Conservation (phyloP, 352 stramenopile genomes). For the Peronospora belbahrii region DNA sequence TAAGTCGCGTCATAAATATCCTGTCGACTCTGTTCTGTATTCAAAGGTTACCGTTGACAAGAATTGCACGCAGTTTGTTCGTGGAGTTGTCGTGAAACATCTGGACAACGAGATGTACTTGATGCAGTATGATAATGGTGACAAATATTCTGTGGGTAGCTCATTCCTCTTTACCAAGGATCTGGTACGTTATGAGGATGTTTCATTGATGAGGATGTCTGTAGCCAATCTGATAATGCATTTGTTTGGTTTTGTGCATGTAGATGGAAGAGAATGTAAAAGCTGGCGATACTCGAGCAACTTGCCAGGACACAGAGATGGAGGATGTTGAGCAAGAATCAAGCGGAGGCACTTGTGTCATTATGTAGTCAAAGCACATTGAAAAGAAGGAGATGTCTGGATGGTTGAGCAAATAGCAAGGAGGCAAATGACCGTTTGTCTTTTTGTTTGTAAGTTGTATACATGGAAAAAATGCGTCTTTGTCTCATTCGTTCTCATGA, state of each 20-base stretch:
- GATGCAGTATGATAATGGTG: constrained; percentile 50
- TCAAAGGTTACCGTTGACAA: constrained; percentile 37
- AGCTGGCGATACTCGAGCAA: neutral
- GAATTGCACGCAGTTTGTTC: constrained; percentile 33
- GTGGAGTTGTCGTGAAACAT: constrained; percentile 33
- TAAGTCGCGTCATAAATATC: constrained; percentile 24
- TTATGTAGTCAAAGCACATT: constrained; percentile 18
- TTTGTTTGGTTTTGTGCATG: neutral
- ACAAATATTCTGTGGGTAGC: constrained; percentile 36
- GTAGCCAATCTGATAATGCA: constrained; percentile 3
- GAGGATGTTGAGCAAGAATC: constrained; percentile 8
- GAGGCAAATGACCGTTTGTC: neutral
- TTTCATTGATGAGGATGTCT: neutral
- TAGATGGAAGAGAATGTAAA: constrained; percentile 38
- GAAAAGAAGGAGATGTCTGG: constrained; percentile 10
- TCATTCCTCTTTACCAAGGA: constrained; percentile 44
- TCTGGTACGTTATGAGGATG: constrained; percentile 24
- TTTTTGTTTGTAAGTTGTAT: constrained; percentile 10
- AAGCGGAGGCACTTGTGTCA: constrained; percentile 9
- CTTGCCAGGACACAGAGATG: constrained; percentile 23
- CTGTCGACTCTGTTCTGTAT: constrained; percentile 29
- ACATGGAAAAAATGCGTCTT: too few relatives aligned
- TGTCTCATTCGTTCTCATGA: too few relatives aligned
- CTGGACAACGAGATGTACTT: constrained; percentile 36
- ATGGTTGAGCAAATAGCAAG: constrained; percentile 9